Conservation (phyloP, 305 asterid species). For the Fraxinus xanthoxyloides region DNA sequence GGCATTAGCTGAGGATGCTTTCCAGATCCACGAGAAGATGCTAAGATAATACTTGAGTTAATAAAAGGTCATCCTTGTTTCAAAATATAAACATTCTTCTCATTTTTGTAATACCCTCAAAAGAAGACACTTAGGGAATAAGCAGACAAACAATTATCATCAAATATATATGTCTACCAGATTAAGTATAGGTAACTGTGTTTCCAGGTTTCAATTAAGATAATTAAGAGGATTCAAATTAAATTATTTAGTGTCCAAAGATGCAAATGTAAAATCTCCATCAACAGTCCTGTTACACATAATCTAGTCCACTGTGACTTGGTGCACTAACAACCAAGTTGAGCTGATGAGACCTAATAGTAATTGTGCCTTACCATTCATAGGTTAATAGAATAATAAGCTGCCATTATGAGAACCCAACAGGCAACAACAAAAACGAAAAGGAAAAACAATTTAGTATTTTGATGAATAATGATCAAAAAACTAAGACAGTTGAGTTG, state of each 20-base stretch:
- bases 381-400: background rate
- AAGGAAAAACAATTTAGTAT: background rate
- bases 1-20: slow-evolving; percentile 98
- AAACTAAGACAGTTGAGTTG: background rate
- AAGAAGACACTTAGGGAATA: slow-evolving; percentile 3
- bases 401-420: background rate
- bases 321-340: background rate
- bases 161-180: background rate
- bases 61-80: slow-evolving; percentile 12
- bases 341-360: background rate
- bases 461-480: background rate
- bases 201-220: background rate
- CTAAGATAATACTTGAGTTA: slow-evolving; percentile 37
- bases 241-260: background rate
- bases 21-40: slow-evolving; percentile 96
- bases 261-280: background rate
- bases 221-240: background rate
- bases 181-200: background rate
- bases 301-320: background rate
- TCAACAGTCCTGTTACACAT: background rate
- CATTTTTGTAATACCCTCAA: slow-evolving; percentile 5
- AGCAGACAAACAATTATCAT: background rate
- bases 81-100: slow-evolving; percentile 8
- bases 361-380: background rate
- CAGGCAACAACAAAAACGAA: background rate